Evolutionary conservation across 2,329 filamentous ascomycete genomes (phyloP), one percentile per base, ranked within the genome.

Genomic region (Aspergillus viridinutans): DNA sequence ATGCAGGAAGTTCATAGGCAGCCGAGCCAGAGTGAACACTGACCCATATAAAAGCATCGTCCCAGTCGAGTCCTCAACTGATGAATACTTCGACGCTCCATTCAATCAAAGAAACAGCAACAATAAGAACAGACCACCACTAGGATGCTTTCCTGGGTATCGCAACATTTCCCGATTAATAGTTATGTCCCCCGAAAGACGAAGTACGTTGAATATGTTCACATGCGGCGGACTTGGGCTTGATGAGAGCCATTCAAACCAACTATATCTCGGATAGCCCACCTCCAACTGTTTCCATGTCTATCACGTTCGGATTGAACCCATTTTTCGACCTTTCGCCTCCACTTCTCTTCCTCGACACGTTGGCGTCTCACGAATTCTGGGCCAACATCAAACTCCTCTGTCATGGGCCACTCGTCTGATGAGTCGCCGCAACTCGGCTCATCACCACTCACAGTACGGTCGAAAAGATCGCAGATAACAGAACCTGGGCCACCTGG

Each of bases 361-460:
- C 90, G 84, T 70, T 97, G 93, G 61, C 92, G 83, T 66, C 88
- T 83, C 61, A 97, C 87, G 70, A 97, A 99, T 72, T 95, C 91
- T 3, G 93, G 94, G 0, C 94, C 94, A 55, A 99, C 91, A 70
- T 99, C 94, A 67, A 99, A 99, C 72, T 99, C 94, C 74, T 99
- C 94, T 53, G 91, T 91, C 12, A 97, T 90, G 51, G 90, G 85
- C 83, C 90, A 93, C 68, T 92, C 89, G 66, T 92, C 89, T 57
- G 74, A 76, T 7, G 74, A 76, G 54, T 78, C 77, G 50, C 74
- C 76, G 52, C 72, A 74, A 59, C 74, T 78, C 52, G 68, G 69
- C 53, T 77, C 76, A 32, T 76, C 74, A 20, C 69, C 68, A 43
- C 69, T 68, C n/a, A 60, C 63, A 35, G 58, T 61, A 54, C 67